These are phyloP conservation scores for Aechmea fasciata DNA, from an alignment of 176 grass and related monocot species.

Conservation along the genomic window DNA sequence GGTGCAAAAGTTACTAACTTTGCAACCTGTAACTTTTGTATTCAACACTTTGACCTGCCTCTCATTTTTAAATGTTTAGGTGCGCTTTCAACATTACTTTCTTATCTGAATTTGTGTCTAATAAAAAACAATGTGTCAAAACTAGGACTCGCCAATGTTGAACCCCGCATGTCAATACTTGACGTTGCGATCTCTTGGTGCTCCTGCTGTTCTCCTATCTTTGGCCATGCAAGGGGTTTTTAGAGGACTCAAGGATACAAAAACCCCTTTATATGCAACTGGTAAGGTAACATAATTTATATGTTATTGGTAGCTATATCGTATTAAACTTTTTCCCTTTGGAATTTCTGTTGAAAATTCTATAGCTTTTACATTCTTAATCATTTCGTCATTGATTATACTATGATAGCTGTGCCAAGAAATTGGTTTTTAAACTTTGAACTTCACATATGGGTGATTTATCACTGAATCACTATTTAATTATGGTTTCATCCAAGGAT, in stretches of 20 bases:
- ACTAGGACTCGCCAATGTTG: conserved; percentile 65
- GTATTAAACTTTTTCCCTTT: not conserved
- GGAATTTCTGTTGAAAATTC: not conserved
- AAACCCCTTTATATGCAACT: conserved; percentile 88
- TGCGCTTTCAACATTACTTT: not conserved
- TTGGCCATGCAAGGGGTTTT: conserved; percentile 81
- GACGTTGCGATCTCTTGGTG: conserved; percentile 74
- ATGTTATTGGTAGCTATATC: conserved; percentile 58
- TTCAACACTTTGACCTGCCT: not conserved
- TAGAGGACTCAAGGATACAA: conserved; percentile 87
- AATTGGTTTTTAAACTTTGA: not conserved
- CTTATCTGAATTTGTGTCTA: not conserved
- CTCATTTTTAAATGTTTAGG: not conserved
- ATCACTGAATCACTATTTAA: no score
- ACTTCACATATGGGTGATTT: no score
- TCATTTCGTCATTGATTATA: no score
- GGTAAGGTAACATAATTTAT: conserved; percentile 46
- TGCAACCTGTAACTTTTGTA: not conserved
- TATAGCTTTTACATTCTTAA: not conserved
- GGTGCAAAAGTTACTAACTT: not conserved
- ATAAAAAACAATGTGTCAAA: conserved; percentile 9
- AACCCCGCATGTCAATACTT: conserved; percentile 68
- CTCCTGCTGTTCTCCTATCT: conserved; percentile 86
- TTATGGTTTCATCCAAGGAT: no score
- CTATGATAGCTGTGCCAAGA: no score